Evolutionary conservation across 2,329 filamentous ascomycete genomes (phyloP).

Genomic region (Gaeumannomyces sp.): DNA sequence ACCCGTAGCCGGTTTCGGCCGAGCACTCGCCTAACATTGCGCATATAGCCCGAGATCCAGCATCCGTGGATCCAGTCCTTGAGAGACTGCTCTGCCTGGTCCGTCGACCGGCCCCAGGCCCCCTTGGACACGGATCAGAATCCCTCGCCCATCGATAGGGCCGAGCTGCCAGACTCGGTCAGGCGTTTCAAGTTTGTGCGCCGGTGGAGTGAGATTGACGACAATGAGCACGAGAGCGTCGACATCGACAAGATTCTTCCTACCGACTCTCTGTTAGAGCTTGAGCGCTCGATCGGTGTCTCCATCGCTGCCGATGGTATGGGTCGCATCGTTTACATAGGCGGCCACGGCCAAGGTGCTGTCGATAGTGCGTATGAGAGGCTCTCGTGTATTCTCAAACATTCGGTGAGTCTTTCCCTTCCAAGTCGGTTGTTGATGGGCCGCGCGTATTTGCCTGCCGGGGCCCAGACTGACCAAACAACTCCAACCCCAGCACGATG

Average conservation of each 20-base stretch:
- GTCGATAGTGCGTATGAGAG: conserved; percentile 12
- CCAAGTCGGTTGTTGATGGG: neutral
- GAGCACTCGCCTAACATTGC: too few relatives aligned
- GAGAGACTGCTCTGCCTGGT: neutral
- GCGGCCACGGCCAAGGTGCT: neutral
- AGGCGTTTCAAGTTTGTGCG: neutral
- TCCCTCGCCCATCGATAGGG: neutral
- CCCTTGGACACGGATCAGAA: neutral
- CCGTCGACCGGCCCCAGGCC: too few relatives aligned
- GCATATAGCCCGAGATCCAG: neutral
- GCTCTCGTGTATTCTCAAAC: conserved; percentile 18
- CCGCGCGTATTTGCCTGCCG: neutral
- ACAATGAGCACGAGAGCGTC: conserved; percentile 15
- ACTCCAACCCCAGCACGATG: neutral
- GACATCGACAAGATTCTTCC: conserved; percentile 15
- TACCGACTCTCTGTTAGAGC: conserved; percentile 7
- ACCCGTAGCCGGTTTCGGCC: too few relatives aligned
- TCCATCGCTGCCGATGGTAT: conserved; percentile 11
- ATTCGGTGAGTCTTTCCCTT: neutral
- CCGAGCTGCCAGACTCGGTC: neutral
- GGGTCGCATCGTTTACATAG: conserved; percentile 18
- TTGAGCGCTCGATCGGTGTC: conserved; percentile 13
- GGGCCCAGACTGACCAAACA: neutral
- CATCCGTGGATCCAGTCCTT: neutral
- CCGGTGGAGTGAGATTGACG: conserved; percentile 20